Evolutionary conservation across 345 rosid species (phyloP).

Genomic region (Gossypium mustelinum): DNA sequence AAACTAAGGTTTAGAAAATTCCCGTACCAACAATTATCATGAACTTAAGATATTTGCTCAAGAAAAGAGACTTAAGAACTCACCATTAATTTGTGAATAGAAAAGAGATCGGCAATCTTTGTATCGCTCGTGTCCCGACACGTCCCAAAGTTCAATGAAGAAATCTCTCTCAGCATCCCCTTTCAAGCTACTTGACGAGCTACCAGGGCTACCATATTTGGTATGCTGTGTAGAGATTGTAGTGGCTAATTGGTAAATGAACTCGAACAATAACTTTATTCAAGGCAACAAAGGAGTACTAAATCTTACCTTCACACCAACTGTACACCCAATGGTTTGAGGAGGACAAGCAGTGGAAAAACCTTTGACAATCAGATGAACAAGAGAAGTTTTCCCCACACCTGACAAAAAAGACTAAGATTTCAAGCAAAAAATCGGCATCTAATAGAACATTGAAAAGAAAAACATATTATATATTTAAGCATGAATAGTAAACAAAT

Average conservation of each 20-base stretch:
- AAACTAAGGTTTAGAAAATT: not conserved
- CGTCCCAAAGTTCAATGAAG: conserved; percentile 98
- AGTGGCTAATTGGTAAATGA: conserved; percentile 21
- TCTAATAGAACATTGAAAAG: conserved; percentile 6
- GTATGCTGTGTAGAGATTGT: conserved; percentile 46
- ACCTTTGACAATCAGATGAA: conserved; percentile 80
- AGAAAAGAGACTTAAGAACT: conserved; percentile 16
- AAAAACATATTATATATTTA: not conserved
- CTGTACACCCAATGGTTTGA: conserved; percentile 95
- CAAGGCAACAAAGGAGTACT: conserved; percentile 2
- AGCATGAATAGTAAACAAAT: not conserved
- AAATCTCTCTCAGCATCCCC: conserved; percentile 95
- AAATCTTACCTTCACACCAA: conserved; percentile 82
- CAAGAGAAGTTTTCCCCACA: conserved; percentile 94
- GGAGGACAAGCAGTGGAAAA: conserved; percentile 63
- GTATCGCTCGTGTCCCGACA: conserved; percentile 96
- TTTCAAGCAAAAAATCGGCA: conserved; percentile 17
- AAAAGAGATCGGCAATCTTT: conserved; percentile 92
- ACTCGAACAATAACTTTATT: conserved; percentile 8
- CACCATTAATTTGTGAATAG: conserved; percentile 93
- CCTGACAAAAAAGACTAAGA: conserved; percentile 38
- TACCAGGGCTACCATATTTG: conserved; percentile 68
- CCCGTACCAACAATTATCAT: not conserved
- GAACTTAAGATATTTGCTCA: not conserved
- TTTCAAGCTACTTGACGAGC: conserved; percentile 87